Conservation (phyloP, 306 rosid genomes). For the Acacia confusa region DNA sequence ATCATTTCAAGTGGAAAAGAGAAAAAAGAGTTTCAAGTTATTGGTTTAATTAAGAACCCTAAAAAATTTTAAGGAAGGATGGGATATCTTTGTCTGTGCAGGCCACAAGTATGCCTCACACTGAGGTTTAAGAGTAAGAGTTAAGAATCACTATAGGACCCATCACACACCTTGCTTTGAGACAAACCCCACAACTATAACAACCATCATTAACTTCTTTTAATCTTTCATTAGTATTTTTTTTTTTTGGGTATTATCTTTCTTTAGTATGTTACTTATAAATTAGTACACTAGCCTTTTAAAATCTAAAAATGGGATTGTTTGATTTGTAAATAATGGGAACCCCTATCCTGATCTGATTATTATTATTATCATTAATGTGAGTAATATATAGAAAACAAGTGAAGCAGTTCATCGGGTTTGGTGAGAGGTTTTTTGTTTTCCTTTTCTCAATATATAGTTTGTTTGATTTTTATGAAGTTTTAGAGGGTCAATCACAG, state of each 20-base stretch:
- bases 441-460: not conserved
- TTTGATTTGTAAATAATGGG: constrained; percentile 23
- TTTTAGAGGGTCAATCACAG: constrained; percentile 17
- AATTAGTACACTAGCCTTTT: not conserved
- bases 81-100: constrained; percentile 76
- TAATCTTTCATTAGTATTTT: not conserved
- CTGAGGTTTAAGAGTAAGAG: constrained; percentile 63
- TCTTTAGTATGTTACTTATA: not conserved
- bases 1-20: not conserved
- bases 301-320: not conserved
- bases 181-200: constrained; percentile 69
- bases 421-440: not conserved
- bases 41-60: not conserved
- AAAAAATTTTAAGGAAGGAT: constrained; percentile 43
- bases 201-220: constrained; percentile 17
- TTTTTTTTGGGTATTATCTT: too few relatives aligned
- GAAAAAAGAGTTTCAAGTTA: not conserved
- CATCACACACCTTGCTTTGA: constrained; percentile 62
- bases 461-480: not conserved
- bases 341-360: constrained; percentile 23
- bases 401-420: constrained; percentile 8
- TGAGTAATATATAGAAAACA: not conserved
- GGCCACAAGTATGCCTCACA: constrained; percentile 70
- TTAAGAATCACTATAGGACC: constrained; percentile 67
- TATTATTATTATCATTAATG: constrained; percentile 11